A percentile compares a stretch with the other conserved stretches of the same genome.
Conservation (phyloP, 106 monocot species). For the Dendrobium nobile region DNA sequence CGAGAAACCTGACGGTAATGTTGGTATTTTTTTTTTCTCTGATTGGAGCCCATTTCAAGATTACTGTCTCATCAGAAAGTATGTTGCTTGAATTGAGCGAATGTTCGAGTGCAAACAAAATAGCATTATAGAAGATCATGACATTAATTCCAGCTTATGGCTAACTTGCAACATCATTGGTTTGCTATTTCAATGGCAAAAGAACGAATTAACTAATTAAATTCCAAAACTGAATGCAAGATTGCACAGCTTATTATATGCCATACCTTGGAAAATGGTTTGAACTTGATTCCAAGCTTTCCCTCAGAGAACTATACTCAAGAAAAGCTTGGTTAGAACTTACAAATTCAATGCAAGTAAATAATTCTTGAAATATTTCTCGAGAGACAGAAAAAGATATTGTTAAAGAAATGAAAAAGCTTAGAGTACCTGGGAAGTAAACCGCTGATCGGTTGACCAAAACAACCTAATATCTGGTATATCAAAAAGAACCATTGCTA, state of each 20-base stretch:
- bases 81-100: no score
- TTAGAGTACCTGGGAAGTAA: slow-evolving; percentile 74
- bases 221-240: no score
- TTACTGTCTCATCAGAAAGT: no score
- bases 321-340: not conserved
- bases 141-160: no score
- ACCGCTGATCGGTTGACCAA: slow-evolving; percentile 87
- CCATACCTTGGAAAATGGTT: slow-evolving; percentile 92
- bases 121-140: no score
- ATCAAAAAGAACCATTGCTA: slow-evolving; percentile 99
- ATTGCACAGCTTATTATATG: not conserved
- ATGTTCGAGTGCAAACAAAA: no score
- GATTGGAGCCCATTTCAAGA: no score
- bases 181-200: no score
- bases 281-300: slow-evolving; percentile 86
- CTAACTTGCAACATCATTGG: no score
- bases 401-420: not conserved
- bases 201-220: no score
- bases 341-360: not conserved
- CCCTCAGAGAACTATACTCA: slow-evolving; percentile 76
- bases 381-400: not conserved
- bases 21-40: no score
- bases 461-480: slow-evolving; percentile 95
- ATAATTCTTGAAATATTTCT: not conserved
- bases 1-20: no score